Percentiles rank a stretch among this genome's conserved stretches.
Conservation (phyloP, 352 stramenopile genomes). For the Phytopythium helicoides region DNA sequence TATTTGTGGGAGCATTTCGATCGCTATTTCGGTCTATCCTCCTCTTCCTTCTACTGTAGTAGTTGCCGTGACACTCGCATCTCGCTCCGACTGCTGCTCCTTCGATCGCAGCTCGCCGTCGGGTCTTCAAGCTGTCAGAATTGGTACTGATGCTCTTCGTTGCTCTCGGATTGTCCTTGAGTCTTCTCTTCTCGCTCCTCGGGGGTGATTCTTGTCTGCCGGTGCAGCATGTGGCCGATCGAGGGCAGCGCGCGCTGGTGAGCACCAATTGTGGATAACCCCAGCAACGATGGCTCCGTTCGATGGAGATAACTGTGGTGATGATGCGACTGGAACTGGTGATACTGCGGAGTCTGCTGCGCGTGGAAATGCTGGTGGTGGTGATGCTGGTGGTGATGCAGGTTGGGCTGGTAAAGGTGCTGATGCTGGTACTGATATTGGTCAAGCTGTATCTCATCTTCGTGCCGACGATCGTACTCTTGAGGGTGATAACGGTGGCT, state of each 20-base stretch:
- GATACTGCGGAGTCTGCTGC: constrained; percentile 4
- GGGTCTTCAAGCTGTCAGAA: too few species aligned
- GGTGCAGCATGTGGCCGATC: constrained; percentile 37
- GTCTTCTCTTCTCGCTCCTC: too few species aligned
- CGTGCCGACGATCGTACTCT: neutral
- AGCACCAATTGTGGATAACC: constrained; percentile 17
- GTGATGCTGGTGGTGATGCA: neutral
- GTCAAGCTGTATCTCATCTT: neutral
- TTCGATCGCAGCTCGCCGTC: too few species aligned
- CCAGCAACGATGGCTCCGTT: too few species aligned
- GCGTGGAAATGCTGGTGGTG: neutral
- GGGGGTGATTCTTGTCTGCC: constrained; percentile 17
- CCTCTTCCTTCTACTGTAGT: too few species aligned
- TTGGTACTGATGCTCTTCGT: too few species aligned
- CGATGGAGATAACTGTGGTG: too few species aligned
- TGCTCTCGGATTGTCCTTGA: too few species aligned
- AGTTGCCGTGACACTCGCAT: too few species aligned
- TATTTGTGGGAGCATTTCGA: too few species aligned
- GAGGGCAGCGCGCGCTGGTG: constrained; percentile 33
- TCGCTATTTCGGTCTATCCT: too few species aligned
- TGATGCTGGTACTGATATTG: neutral
- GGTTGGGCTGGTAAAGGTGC: neutral
- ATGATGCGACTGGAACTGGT: neutral
- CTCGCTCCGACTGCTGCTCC: too few species aligned
- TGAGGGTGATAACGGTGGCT: neutral